Conservation (phyloP, 306 rosid genomes). For the Vigna unguiculata region DNA sequence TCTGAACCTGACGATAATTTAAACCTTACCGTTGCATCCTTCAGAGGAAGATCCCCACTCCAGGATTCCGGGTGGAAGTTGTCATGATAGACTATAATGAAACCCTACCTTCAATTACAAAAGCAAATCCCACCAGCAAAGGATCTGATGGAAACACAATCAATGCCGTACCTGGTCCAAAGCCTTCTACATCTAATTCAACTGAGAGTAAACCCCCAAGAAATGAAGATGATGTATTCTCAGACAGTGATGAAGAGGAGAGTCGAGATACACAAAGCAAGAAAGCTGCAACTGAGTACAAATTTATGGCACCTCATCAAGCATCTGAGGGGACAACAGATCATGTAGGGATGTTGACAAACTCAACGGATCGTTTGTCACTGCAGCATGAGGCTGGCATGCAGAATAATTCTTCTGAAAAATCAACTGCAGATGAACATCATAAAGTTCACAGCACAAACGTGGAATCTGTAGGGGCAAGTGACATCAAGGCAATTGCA, state of each 20-base stretch:
- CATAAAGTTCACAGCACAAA: constrained; percentile 48
- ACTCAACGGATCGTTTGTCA: constrained; percentile 48
- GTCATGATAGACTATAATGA: constrained; percentile 84
- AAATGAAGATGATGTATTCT: constrained; percentile 76
- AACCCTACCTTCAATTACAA: constrained; percentile 53
- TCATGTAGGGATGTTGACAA: constrained; percentile 46
- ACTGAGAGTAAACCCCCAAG: constrained; percentile 46
- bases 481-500: constrained; percentile 85
- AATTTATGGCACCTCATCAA: constrained; percentile 48
- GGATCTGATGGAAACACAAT: constrained; percentile 55
- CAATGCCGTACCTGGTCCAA: constrained; percentile 36
- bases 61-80: constrained; percentile 86
- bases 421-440: constrained; percentile 43
- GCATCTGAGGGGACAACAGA: constrained; percentile 51
- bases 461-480: constrained; percentile 53
- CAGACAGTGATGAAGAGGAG: constrained; percentile 89
- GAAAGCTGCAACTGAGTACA: constrained; percentile 42
- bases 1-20: constrained; percentile 31
- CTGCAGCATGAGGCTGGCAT: constrained; percentile 47
- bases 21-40: constrained; percentile 38
- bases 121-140: constrained; percentile 53
- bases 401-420: constrained; percentile 45
- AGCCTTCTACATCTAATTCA: constrained; percentile 49
- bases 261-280: constrained; percentile 40
- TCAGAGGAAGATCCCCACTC: constrained; percentile 90